Base-by-base conservation (phyloP, 1,284 basidiomycete genomes). In the Hortiboletus rubellus region DNA sequence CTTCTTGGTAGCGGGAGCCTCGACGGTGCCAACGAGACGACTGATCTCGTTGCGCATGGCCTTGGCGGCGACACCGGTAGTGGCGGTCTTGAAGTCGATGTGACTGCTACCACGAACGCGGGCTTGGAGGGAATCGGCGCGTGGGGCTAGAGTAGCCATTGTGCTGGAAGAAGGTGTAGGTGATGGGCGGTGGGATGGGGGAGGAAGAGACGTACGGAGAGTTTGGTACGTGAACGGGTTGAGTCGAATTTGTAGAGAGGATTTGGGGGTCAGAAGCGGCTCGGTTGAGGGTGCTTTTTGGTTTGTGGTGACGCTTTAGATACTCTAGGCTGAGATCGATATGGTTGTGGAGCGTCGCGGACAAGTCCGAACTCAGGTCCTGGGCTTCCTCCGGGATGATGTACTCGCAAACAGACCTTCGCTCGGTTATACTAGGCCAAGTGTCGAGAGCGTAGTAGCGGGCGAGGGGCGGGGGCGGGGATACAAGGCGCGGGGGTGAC, bases 31-130 rank as follows among this genome's bases (percentile, higher is more conserved):
- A 70, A 98, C 94, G 82, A 99, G 90, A 71, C 86, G 86, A 76
- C 92, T 92, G 78, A 99, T 89, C 82, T 99, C 96, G 73, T 98
- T 98, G 80, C 94, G 89, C 97, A 98, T 98, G 58, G 95, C 84
- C 81, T 98, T 98, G 66, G 95, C 94, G 41, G 95, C 91, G 68
- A 99, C 92, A 66, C 96, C 96, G 48, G 96, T 98, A 56, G 96
- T 97, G 64, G 96, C 96, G 42, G 94, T 96, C 83, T 97, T 96
- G 87, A 97, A 97, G 81, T 97, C 85, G 77, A 89, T 84, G 74
- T 90, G 85, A 66, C 81, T 82, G 59, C 82, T 81, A 63, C 89
- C 85, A 61, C 87, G 82, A 58, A 82, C 80, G 64, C 87, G 83
- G 71, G 83, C 78, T 64, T 80, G 84, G 81, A 86, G 78, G 60